These are phyloP conservation scores for Edaphochlamys debaryana DNA, from an alignment of 139 green algal genomes.

Conservation along the genomic window DNA sequence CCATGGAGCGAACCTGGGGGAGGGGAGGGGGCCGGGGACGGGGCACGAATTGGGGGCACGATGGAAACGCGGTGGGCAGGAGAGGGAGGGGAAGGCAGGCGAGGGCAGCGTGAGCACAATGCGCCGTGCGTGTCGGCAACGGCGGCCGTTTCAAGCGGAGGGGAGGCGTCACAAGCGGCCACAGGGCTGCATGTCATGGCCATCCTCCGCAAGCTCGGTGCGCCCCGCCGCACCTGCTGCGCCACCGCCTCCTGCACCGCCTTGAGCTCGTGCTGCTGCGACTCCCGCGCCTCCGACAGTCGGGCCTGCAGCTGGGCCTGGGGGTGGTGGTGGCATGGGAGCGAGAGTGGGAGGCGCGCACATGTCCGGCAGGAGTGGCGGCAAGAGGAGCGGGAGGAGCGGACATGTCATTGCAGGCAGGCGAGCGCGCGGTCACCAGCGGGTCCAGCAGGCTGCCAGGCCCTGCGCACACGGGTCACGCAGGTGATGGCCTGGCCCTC, in stretches of 20 bases:
- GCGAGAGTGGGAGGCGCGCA: neutral
- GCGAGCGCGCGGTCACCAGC: too few species aligned
- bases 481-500: too few species aligned
- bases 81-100: neutral
- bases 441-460: too few species aligned
- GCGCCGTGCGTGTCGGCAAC: neutral
- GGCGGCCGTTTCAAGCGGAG: neutral
- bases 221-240: conserved; percentile 15
- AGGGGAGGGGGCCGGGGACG: neutral
- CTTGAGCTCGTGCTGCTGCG: conserved; percentile 29
- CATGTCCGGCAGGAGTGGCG: too few species aligned
- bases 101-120: neutral
- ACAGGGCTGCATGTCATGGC: too few species aligned
- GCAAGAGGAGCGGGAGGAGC: too few species aligned
- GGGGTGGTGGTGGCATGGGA: neutral
- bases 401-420: too few species aligned
- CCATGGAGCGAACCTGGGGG: conserved; percentile 27
- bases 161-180: too few species aligned
- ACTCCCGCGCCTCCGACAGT: neutral
- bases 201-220: too few species aligned
- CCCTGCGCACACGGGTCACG: too few species aligned
- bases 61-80: neutral
- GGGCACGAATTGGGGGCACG: neutral
- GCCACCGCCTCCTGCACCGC: conserved; percentile 34
- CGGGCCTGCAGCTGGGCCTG: conserved; percentile 16